Evolutionary conservation across 176 grass and related monocot genomes (phyloP), one percentile per base, ranked within the genome.

Genomic region (Guadua angustifolia): DNA sequence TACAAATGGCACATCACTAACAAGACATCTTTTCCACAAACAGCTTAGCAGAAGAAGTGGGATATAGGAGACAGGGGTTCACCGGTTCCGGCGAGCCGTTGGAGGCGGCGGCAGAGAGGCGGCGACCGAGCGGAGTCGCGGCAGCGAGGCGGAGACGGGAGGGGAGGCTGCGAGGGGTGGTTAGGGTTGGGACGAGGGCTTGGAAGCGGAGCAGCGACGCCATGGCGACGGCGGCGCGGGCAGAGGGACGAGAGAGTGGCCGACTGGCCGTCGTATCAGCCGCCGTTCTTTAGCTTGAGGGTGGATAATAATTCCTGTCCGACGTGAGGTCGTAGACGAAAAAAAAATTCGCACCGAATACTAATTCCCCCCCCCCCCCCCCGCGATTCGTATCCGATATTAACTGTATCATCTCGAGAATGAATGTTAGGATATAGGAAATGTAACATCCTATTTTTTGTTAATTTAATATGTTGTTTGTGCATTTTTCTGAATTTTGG

Each of bases 181-280:
- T 4, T 53, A 73, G 29, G 46, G 25, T 61, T 38, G 76, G 66
- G 25, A 11, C 26, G 19, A 91, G 72, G 47, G 38, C 71, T 43
- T 72, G 82, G 78, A 85, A 72, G 56, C 82, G 89, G 57, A 91
- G 89, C 32, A 88, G 73, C 29, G 86, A 88, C 64, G 86, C 77
- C 86, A 88, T 91, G 49, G 26, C 69, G 58, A 53, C 71, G 58
- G 39, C 17, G 44, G 76, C 24, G 46, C 24, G 6, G 17, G 29
- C 39, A 38, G 19, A 39, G 45, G 46, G 26, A 14, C 25, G 61
- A 19, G 55, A 45, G 24, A 5, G 36, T 61, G 38, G 66, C 39
- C 39, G 10, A 21, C 19, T 61, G 38, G 66, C 39, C 39, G 39
- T 40, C 19, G 55, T 57, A 7, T 57, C 19, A 57, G 55, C n/a